Percentiles rank a stretch among this genome's conserved stretches.
Conservation (phyloP, 2,329 filamentous ascomycete species). For the Neonectria sp. region DNA sequence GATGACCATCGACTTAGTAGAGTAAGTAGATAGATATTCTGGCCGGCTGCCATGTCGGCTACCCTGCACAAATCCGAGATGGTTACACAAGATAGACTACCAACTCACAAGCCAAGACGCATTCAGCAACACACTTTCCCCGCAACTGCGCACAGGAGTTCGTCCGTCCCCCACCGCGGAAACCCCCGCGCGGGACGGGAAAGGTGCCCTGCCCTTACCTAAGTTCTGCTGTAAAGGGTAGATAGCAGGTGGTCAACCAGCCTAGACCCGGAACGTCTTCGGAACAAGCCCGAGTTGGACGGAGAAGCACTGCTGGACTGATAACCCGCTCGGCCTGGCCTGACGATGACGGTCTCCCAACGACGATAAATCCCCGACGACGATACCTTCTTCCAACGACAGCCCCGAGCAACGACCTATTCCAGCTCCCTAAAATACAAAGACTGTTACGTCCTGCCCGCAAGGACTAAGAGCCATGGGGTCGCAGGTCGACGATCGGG, state of each 20-base stretch:
- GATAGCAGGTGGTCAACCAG: not conserved
- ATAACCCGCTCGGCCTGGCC: not conserved
- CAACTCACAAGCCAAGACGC: not conserved
- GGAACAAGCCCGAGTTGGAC: not conserved
- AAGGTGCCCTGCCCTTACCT: not conserved
- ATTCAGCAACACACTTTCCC: too few species aligned
- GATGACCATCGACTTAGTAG: not conserved
- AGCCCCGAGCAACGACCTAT: not conserved
- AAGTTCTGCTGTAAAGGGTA: not conserved
- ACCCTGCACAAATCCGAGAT: not conserved
- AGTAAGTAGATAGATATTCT: too few species aligned
- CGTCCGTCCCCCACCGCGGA: not conserved
- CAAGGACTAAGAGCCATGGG: slow-evolving; percentile 47
- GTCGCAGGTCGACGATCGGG: slow-evolving; percentile 54
- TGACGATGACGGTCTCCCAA: slow-evolving; percentile 3
- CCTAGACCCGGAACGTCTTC: not conserved
- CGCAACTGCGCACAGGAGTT: not conserved
- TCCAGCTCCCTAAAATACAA: not conserved
- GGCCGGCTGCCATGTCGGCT: too few species aligned
- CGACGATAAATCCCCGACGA: not conserved
- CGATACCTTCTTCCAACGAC: slow-evolving; percentile 2
- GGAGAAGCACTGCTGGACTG: not conserved
- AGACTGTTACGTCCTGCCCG: not conserved
- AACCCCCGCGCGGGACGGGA: not conserved
- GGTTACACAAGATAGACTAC: not conserved